A percentile compares a stretch with the other conserved stretches of the same genome.
Evolutionary conservation across 306 rosid genomes (phyloP).

Genomic region (Fagus sylvatica): DNA sequence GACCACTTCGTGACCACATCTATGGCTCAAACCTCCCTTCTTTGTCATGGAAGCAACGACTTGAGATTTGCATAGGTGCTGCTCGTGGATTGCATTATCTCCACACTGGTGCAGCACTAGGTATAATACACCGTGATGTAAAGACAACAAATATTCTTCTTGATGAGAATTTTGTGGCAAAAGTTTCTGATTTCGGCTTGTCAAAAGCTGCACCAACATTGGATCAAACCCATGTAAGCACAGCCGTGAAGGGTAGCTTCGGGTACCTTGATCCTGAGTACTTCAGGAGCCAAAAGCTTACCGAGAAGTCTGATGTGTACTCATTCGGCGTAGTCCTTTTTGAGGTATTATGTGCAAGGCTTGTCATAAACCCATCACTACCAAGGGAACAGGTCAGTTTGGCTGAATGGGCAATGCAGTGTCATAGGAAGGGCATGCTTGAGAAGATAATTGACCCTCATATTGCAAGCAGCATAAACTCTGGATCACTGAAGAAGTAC

Average conservation of each 20-base stretch:
- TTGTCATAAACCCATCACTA: slow-evolving; percentile 46
- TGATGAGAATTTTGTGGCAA: slow-evolving; percentile 70
- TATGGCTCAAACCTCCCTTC: slow-evolving; percentile 53
- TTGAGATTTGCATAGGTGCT: slow-evolving; percentile 79
- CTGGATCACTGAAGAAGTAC: slow-evolving; percentile 48
- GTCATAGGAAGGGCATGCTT: slow-evolving; percentile 43
- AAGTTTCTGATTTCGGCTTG: slow-evolving; percentile 83
- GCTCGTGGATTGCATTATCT: slow-evolving; percentile 89
- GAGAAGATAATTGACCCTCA: slow-evolving; percentile 50
- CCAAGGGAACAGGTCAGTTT: slow-evolving; percentile 65
- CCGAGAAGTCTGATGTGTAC: slow-evolving; percentile 80
- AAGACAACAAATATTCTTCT: slow-evolving; percentile 88
- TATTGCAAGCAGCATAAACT: slow-evolving; percentile 29
- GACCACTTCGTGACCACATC: slow-evolving; percentile 75
- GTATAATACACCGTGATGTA: slow-evolving; percentile 79
- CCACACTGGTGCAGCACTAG: slow-evolving; percentile 82
- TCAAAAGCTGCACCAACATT: slow-evolving; percentile 60
- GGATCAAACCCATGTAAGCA: slow-evolving; percentile 75
- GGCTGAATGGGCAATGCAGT: slow-evolving; percentile 73
- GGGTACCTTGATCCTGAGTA: slow-evolving; percentile 93
- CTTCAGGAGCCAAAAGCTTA: slow-evolving; percentile 66
- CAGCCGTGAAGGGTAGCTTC: slow-evolving; percentile 91
- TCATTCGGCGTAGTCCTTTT: slow-evolving; percentile 87
- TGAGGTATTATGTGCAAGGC: slow-evolving; percentile 69
- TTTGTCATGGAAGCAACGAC: slow-evolving; percentile 79